Base-by-base conservation (phyloP, 2,329 filamentous ascomycete species). In the Metarhizium sp. region DNA sequence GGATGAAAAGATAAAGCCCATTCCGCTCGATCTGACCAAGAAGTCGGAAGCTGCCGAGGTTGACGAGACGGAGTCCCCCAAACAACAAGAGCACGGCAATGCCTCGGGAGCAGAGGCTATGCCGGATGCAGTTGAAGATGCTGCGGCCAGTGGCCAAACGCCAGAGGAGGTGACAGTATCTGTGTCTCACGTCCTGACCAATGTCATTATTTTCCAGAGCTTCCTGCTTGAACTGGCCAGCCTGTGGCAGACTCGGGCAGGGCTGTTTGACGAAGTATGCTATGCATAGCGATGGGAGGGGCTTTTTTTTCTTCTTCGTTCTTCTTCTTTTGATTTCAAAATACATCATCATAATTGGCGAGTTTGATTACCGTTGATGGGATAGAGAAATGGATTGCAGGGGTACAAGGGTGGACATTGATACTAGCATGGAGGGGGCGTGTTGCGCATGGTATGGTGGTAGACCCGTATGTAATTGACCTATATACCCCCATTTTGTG, bases 191-290 rank as follows among this genome's bases (percentile, higher is more conserved):
- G 75, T 92, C 11, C 73, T 94, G 59, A 92, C 88, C 6, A 94
- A 92, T 67, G 82, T 87, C 45, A 81, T 92, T 56, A 81, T 92
- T 52, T 75, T 91, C 56, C 89, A 94, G 67, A 87, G 88, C 40
- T 94, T 94, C 66, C 71, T 92, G 51, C 77, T 92, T 51, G 89
- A 94, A 69, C 69, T 92, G 55, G 84, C 87, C 2, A 86, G 87
- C 30, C 70, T 92, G 62, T 77, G 91, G 57, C 88, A 92, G 67
- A 85, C 88, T 40, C 77, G 89, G 54, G 87, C 86, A 29, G 85
- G 84, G 13, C 68, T 92, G 50, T 92, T 92, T 69, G 86, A 86
- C 54, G 89, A 92, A 68, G 84, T 90, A 30, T 81, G 79, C 43
- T 90, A 86, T 56, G 68, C 71, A 47, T 72, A 47, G 14, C 14